These are phyloP conservation scores for Stenogyne calaminthoides DNA, from an alignment of 305 asterid species.

Conservation along the genomic window DNA sequence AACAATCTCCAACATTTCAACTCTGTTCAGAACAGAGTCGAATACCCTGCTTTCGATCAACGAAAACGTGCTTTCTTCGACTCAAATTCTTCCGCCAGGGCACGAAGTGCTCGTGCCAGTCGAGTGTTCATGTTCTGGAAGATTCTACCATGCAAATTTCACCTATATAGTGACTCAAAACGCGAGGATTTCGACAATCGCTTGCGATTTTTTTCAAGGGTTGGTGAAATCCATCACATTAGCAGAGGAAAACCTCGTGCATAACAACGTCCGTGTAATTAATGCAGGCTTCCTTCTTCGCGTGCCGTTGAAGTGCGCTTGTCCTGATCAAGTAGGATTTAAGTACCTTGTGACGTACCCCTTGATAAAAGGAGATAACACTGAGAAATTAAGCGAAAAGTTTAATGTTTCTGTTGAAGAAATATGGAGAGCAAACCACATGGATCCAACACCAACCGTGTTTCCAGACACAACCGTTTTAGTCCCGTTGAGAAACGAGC, in stretches of 20 bases:
- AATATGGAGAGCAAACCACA: conserved; percentile 46
- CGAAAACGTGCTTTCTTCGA: conserved; percentile 37
- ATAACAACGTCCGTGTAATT: background rate
- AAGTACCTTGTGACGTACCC: conserved; percentile 65
- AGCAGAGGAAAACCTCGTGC: conserved; percentile 30
- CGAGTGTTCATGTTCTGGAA: conserved; percentile 48
- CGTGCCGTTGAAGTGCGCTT: conserved; percentile 70
- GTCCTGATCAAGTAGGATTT: conserved; percentile 47
- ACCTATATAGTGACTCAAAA: conserved; percentile 34
- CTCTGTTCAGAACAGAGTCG: conserved; percentile 40
- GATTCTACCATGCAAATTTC: conserved; percentile 46
- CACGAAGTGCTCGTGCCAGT: conserved; percentile 59
- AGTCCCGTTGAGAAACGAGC: conserved; percentile 54
- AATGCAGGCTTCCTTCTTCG: conserved; percentile 39
- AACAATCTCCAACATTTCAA: conserved; percentile 47
- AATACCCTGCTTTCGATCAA: conserved; percentile 39
- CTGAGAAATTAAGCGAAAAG: conserved; percentile 39
- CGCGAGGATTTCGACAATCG: conserved; percentile 32
- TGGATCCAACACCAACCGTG: conserved; percentile 51
- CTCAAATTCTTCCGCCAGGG: conserved; percentile 43
- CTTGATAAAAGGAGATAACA: conserved; percentile 44
- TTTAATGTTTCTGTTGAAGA: conserved; percentile 53
- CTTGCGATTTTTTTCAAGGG: conserved; percentile 61
- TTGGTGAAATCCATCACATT: conserved; percentile 49
- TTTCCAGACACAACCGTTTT: conserved; percentile 61